Evolutionary conservation across 1,139 yeast species (phyloP).

Genomic region (Geotrichum reessii): DNA sequence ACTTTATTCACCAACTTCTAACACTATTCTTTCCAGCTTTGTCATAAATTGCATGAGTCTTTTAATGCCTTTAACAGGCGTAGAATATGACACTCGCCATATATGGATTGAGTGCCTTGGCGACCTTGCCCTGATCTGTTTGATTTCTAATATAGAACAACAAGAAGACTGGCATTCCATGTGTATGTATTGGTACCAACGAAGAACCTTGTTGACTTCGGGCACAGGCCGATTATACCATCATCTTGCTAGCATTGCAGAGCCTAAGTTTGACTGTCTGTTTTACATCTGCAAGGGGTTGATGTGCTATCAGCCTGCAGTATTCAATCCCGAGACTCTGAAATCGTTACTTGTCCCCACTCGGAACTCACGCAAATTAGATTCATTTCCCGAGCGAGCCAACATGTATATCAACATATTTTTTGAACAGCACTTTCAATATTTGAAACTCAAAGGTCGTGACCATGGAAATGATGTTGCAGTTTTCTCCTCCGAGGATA

Average conservation of each 20-base stretch:
- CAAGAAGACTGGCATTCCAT: conserved; percentile 30
- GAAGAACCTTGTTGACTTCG: conserved; percentile 30
- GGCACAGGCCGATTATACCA: conserved; percentile 34
- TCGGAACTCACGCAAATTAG: not conserved
- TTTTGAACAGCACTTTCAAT: not conserved
- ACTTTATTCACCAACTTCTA: conserved; percentile 25
- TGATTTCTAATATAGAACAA: conserved; percentile 24
- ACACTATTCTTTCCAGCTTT: conserved; percentile 28
- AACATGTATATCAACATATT: conserved; percentile 15
- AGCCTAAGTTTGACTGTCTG: conserved; percentile 29
- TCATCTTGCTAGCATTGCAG: conserved; percentile 31
- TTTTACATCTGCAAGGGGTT: conserved; percentile 33
- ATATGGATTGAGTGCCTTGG: conserved; percentile 36
- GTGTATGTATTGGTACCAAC: conserved; percentile 33
- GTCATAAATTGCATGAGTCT: conserved; percentile 29
- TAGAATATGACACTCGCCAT: conserved; percentile 30
- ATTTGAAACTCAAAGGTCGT: not conserved
- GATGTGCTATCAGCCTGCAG: conserved; percentile 27
- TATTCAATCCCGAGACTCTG: conserved; percentile 10
- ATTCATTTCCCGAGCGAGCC: not conserved
- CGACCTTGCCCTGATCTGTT: conserved; percentile 32
- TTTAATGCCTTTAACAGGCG: conserved; percentile 31
- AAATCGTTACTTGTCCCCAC: conserved; percentile 5
- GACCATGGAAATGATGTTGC: not conserved
- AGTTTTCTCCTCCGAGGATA: not conserved